Conservation (phyloP, 208 protist species). For the Acanthamoeba culbertsoni region DNA sequence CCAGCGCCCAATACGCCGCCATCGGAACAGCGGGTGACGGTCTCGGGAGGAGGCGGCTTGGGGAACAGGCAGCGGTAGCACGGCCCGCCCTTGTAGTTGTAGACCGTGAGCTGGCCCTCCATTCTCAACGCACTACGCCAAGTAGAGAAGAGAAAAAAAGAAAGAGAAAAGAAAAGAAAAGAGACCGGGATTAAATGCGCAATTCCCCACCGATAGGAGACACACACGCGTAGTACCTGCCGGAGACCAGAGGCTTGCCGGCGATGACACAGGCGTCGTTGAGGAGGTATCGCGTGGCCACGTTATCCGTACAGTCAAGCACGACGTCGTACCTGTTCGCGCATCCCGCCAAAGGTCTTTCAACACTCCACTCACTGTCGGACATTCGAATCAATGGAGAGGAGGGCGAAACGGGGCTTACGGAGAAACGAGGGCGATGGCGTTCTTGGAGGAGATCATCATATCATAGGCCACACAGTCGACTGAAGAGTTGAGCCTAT, state of each 20-base stretch:
- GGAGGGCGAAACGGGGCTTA: not conserved
- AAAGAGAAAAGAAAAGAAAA: too few relatives aligned
- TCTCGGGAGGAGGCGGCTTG: conserved; percentile 67
- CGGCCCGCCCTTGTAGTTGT: conserved; percentile 74
- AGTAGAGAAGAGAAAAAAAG: too few relatives aligned
- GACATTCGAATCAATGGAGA: not conserved
- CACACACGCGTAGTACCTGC: not conserved
- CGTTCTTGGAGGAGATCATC: conserved; percentile 62
- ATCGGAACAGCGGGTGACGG: conserved; percentile 71
- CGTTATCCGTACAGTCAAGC: conserved; percentile 80
- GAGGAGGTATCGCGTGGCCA: conserved; percentile 77
- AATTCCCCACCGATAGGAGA: too few relatives aligned
- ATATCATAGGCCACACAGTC: conserved; percentile 25
- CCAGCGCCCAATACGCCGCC: conserved; percentile 75
- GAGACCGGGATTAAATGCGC: too few relatives aligned
- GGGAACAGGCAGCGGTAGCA: conserved; percentile 82
- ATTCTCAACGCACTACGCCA: conserved; percentile 66
- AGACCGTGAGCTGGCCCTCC: conserved; percentile 79
- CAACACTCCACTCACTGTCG: too few relatives aligned
- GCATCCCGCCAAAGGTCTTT: not conserved
- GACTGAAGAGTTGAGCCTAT: too few relatives aligned
- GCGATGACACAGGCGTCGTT: conserved; percentile 79
- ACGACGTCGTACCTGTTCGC: conserved; percentile 79
- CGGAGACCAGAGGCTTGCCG: conserved; percentile 78
- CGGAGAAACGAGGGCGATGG: conserved; percentile 61